These are phyloP conservation scores for Fonsecaea monophora DNA, from an alignment of 2,329 filamentous ascomycete genomes.

Conservation along the genomic window DNA sequence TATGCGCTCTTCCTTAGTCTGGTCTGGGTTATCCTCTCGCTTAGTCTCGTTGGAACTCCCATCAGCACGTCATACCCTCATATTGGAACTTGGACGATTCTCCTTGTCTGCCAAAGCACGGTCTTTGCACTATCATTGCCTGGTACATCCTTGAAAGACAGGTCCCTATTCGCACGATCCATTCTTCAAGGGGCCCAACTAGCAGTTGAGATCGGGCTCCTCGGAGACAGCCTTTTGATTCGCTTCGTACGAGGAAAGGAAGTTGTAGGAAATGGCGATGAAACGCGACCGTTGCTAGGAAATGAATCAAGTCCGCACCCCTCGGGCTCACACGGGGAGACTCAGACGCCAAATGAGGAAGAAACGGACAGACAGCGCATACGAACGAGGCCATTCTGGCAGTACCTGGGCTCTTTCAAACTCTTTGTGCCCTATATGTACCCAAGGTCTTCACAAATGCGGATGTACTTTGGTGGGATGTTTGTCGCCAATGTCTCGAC, in stretches of 20 bases:
- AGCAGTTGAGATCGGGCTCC: constrained; percentile 16
- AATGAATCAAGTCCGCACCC: constrained; percentile 49
- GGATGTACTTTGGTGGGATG: constrained; percentile 71
- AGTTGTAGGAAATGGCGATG: constrained; percentile 18
- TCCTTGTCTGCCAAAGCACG: constrained; percentile 60
- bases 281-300: constrained; percentile 48
- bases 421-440: constrained; percentile 80
- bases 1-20: constrained; percentile 30
- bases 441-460: constrained; percentile 71
- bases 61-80: constrained; percentile 68
- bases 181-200: constrained; percentile 36
- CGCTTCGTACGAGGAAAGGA: neutral
- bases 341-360: constrained; percentile 63
- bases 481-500: constrained; percentile 71
- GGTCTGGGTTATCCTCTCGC: constrained; percentile 65
- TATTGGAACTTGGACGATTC: constrained; percentile 67
- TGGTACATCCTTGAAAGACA: neutral
- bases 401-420: constrained; percentile 76
- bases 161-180: neutral
- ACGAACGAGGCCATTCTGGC: constrained; percentile 54
- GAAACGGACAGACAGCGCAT: constrained; percentile 57
- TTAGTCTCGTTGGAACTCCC: constrained; percentile 59
- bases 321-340: constrained; percentile 60
- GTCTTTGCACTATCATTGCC: constrained; percentile 16
- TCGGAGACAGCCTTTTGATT: constrained; percentile 3